These are phyloP conservation scores for Fagus sylvatica DNA, from an alignment of 306 rosid species.

Conservation along the genomic window DNA sequence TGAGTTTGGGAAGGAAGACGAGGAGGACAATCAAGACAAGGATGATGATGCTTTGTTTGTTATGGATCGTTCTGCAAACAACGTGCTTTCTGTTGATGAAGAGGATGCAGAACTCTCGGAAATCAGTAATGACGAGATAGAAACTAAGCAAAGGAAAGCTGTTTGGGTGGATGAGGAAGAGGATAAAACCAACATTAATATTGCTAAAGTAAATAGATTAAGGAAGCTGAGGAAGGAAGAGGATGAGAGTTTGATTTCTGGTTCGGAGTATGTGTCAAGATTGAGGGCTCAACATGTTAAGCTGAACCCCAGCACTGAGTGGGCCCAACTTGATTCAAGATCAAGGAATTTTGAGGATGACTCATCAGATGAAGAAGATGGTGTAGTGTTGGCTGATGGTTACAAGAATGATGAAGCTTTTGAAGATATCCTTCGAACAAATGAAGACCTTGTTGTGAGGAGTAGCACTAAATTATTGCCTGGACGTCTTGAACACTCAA, in stretches of 20 bases:
- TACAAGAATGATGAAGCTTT: conserved; percentile 43
- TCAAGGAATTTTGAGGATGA: conserved; percentile 50
- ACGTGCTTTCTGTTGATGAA: conserved; percentile 34
- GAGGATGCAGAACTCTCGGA: conserved; percentile 38
- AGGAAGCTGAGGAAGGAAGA: conserved; percentile 87
- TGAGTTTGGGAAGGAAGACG: conserved; percentile 61
- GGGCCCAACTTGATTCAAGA: conserved; percentile 65
- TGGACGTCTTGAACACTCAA: conserved; percentile 69
- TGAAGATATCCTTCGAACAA: conserved; percentile 69
- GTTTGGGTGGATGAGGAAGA: conserved; percentile 96
- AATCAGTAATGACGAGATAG: conserved; percentile 34
- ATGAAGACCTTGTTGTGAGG: conserved; percentile 75
- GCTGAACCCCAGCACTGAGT: conserved; percentile 79
- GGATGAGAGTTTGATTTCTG: conserved; percentile 63
- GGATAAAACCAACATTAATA: conserved; percentile 53
- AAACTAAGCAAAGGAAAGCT: conserved; percentile 53
- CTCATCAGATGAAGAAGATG: conserved; percentile 63
- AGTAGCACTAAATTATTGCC: conserved; percentile 66
- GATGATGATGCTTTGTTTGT: conserved; percentile 48
- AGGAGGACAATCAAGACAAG: conserved; percentile 25
- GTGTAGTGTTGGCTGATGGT: conserved; percentile 40
- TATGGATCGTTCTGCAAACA: conserved; percentile 66
- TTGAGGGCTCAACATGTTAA: conserved; percentile 86
- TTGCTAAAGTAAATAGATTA: conserved; percentile 63
- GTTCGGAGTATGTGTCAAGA: conserved; percentile 77